Conservation (phyloP, 1,139 yeast genomes). For the Debaryomyces singareniensis region DNA sequence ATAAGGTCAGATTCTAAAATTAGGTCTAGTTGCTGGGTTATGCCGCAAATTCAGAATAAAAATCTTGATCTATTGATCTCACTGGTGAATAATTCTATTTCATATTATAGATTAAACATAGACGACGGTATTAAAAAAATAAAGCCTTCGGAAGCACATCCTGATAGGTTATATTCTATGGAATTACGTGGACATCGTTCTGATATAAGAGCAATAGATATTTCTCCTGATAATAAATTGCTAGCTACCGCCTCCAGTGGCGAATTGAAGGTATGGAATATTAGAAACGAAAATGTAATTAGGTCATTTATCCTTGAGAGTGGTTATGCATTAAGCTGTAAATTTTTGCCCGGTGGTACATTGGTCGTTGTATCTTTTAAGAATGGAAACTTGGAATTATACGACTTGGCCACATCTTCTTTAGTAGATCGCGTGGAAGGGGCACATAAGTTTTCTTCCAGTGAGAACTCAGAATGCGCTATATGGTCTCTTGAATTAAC, state of each 20-base stretch:
- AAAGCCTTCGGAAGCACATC: slow-evolving; percentile 28
- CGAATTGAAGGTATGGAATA: slow-evolving; percentile 81
- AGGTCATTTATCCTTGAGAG: slow-evolving; percentile 69
- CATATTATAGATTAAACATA: slow-evolving; percentile 51
- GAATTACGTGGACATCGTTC: slow-evolving; percentile 84
- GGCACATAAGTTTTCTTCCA: slow-evolving; percentile 45
- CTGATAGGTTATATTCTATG: slow-evolving; percentile 44
- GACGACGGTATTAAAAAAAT: slow-evolving; percentile 42
- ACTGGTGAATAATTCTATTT: slow-evolving; percentile 68
- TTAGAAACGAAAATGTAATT: slow-evolving; percentile 64
- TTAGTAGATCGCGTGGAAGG: slow-evolving; percentile 61
- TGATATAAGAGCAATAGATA: slow-evolving; percentile 78
- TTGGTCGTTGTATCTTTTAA: slow-evolving; percentile 87
- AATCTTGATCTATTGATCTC: slow-evolving; percentile 58
- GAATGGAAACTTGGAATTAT: slow-evolving; percentile 76
- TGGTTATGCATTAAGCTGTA: slow-evolving; percentile 79
- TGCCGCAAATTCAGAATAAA: slow-evolving; percentile 25
- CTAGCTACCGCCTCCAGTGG: slow-evolving; percentile 92
- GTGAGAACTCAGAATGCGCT: slow-evolving; percentile 53
- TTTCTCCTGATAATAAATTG: slow-evolving; percentile 74
- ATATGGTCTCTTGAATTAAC: slow-evolving; percentile 89
- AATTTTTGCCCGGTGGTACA: slow-evolving; percentile 88
- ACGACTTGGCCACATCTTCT: slow-evolving; percentile 81
- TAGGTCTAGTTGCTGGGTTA: slow-evolving; percentile 52
- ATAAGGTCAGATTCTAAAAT: slow-evolving; percentile 54